Evolutionary conservation across 257 asterid species (phyloP), one percentile per base, ranked within the genome.

Genomic region (Petunia secreta): DNA sequence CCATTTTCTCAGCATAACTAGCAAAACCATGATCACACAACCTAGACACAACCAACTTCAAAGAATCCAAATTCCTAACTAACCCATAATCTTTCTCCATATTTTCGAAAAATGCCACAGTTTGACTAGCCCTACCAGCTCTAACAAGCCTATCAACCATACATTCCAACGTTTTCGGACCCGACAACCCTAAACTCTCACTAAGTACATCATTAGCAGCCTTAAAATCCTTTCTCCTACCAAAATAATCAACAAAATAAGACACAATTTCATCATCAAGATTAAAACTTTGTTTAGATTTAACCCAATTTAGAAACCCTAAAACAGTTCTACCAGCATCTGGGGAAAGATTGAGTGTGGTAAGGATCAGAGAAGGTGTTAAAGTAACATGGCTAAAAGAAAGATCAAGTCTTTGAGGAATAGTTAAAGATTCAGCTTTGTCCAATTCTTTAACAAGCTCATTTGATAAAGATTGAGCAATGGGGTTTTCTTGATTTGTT

Each of bases 221-320:
- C 82, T 96, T 96, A 57, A 96, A 96, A 90, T 96, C 98, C 75
- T 92, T 94, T 85, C 93, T 93, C 64, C 98, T 89, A 46, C 99
- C 99, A 69, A 95, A 91, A 88, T 91, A 96, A 80, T 89, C 84
- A 11, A 94, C 89, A 64, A 92, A 92, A 52, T 82, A 87, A 36
- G 97, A 89, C 25, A 84, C 83, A 0, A 89, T 83, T 83, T 91
- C 95, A 80, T 96, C 99, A 4, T 63, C 83, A 6, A 90, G 82
- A 63, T 82, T 75, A 37, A 94, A 85, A 41, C 57, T 85, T 5
- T 97, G 88, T 80, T 91, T 91, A 2, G 92, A 78, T 38, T 81
- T 83, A 62, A 87, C 92, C 98, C 98, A 96, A 69, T 88, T 87
- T 75, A 96, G 86, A 84, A 96, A 91, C 81, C 91, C 97, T 69